Percentiles rank a stretch among this genome's conserved stretches.
These are phyloP conservation scores for Metarhizium sp. DNA, from an alignment of 2,329 filamentous ascomycete genomes.

Conservation along the genomic window DNA sequence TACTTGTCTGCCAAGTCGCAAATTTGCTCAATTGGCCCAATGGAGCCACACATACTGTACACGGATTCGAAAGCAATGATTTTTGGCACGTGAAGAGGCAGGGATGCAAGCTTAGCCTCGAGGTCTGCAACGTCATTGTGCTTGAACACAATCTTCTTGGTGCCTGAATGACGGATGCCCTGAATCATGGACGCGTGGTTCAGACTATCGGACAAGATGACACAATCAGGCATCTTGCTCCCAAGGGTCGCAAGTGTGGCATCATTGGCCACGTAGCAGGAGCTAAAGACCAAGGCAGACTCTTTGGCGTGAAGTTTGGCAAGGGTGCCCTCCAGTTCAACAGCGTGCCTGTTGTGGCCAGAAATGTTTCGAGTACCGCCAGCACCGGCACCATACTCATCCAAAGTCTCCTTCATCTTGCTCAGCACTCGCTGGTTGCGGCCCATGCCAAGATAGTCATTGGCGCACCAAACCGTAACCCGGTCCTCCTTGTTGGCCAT, in stretches of 20 bases:
- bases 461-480: constrained; percentile 98
- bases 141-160: constrained; percentile 97
- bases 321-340: constrained; percentile 70
- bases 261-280: constrained; percentile 97
- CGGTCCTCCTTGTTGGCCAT: constrained; percentile 74
- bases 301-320: constrained; percentile 90
- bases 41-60: constrained; percentile 98
- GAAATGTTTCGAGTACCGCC: constrained; percentile 97
- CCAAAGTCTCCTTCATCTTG: constrained; percentile 89
- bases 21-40: constrained; percentile 91
- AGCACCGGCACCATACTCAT: constrained; percentile 89
- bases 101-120: constrained; percentile 81
- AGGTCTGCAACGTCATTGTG: constrained; percentile 94
- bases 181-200: constrained; percentile 99
- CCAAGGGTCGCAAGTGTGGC: constrained; percentile 94
- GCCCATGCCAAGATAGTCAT: constrained; percentile 98
- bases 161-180: constrained; percentile 93
- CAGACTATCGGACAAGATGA: constrained; percentile 93
- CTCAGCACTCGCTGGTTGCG: constrained; percentile 78
- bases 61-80: constrained; percentile 99
- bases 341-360: constrained; percentile 91
- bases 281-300: constrained; percentile 86
- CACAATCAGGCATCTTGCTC: constrained; percentile 90
- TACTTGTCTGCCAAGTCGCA: constrained; percentile 97
- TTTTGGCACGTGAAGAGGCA: constrained; percentile 80